Evolutionary conservation across 139 green algal species (phyloP).

Genomic region (Desmodesmus armatus): DNA sequence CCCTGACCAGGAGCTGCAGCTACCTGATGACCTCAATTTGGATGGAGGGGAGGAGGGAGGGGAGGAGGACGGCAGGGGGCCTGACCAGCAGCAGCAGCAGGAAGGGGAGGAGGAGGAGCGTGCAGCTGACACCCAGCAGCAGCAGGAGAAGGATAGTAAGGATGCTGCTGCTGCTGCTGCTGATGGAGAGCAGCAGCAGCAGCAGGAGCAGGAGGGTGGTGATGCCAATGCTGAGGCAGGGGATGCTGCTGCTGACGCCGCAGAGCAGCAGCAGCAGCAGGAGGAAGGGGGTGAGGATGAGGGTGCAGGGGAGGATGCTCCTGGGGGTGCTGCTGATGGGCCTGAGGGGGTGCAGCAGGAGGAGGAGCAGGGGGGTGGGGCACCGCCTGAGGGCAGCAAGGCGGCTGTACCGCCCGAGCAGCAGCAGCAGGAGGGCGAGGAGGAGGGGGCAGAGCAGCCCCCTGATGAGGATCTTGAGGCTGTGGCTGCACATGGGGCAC

Average conservation of each 20-base stretch:
- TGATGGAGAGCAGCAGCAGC: conserved; percentile 32
- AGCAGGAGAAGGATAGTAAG: neutral
- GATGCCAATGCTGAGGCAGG: conserved; percentile 51
- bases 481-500: conserved; percentile 25
- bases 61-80: conserved; percentile 38
- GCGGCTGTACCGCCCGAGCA: too few relatives aligned
- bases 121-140: conserved; percentile 48
- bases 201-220: conserved; percentile 60
- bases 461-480: conserved; percentile 45
- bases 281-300: conserved; percentile 47
- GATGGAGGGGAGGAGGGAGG: conserved; percentile 75
- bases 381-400: too few relatives aligned
- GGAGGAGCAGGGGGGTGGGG: conserved; percentile 48
- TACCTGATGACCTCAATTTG: conserved; percentile 89
- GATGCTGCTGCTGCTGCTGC: conserved; percentile 16
- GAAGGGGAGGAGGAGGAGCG: conserved; percentile 50
- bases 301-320: conserved; percentile 39
- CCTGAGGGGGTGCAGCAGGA: conserved; percentile 34
- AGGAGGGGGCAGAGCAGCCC: conserved; percentile 47
- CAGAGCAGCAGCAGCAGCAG: conserved; percentile 32
- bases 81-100: conserved; percentile 54
- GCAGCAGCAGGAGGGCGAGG: conserved; percentile 23
- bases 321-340: conserved; percentile 42
- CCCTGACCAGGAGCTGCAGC: conserved; percentile 76
- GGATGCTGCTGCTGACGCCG: conserved; percentile 45